These are phyloP conservation scores for Rhizophagus sp. DNA, from an alignment of 192 early-diverging fungal genomes.

Conservation along the genomic window DNA sequence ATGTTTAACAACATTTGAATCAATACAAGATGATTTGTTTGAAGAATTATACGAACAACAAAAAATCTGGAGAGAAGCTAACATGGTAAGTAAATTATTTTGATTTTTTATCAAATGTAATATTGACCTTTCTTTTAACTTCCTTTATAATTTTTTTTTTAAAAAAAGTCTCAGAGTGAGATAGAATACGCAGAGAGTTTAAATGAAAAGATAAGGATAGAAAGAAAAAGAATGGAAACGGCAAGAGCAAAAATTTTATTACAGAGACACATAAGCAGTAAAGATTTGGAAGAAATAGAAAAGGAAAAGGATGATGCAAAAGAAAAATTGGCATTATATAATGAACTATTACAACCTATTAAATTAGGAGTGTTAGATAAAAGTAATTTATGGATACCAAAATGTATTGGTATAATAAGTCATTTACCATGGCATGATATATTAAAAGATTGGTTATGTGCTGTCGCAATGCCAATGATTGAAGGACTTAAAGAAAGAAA, in stretches of 20 bases:
- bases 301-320: conserved; percentile 51
- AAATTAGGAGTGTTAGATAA: conserved; percentile 52
- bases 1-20: conserved; percentile 44
- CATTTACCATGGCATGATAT: conserved; percentile 73
- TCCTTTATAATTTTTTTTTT: not conserved
- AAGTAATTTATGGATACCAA: conserved; percentile 69
- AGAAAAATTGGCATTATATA: conserved; percentile 69
- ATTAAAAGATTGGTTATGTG: conserved; percentile 74
- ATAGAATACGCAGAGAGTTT: conserved; percentile 40
- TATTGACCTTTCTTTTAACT: not conserved
- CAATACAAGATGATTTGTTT: conserved; percentile 22
- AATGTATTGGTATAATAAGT: conserved; percentile 69
- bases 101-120: not conserved
- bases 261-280: not conserved
- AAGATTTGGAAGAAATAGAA: conserved; percentile 24
- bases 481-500: conserved; percentile 51
- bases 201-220: conserved; percentile 31
- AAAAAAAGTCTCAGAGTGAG: conserved; percentile 31
- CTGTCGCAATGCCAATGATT: conserved; percentile 53
- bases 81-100: conserved; percentile 9
- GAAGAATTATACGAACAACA: not conserved
- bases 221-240: conserved; percentile 8
- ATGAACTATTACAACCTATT: conserved; percentile 64
- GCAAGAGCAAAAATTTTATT: not conserved
- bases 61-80: conserved; percentile 1